Evolutionary conservation across 2,329 filamentous ascomycete genomes (phyloP), one percentile per base, ranked within the genome.

Genomic region (Trichoderma sp.): DNA sequence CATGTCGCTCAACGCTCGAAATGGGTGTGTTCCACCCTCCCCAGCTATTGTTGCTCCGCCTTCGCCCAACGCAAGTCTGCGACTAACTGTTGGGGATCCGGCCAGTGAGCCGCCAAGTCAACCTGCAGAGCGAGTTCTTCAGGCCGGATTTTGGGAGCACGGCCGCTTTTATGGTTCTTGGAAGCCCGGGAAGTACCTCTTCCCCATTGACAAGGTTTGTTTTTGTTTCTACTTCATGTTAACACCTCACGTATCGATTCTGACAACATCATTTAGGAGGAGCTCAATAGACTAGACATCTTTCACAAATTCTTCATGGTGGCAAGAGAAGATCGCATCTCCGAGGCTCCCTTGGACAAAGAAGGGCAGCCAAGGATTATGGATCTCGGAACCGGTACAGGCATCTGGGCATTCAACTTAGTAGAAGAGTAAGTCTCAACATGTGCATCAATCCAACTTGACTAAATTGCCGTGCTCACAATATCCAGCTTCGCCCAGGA

Each of bases 371-470:
- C 77, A 34, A 81, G 83, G 65, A 85, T 92, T 62, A 78, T 92
- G 55, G 90, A 92, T 77, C 79, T 97, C 68, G 95, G 94, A 55
- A 95, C 92, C 74, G 95, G 95, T 23, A 97, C 94, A 1, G 94
- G 94, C 50, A 95, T 97, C 73, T 98, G 95, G 95, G 89, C 92
- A 53, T 93, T 97, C 76, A 92, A 95, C 75, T 92, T 97, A 82
- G 92, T 92, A 74, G 90, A 82, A 74, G 74, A 92, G 88, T 93
- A 84, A 83, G 89, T 80, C 20, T 30, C 8, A 36, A n/a, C 39
- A 70, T 23, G 13, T 23, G 20, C 20, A 7, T 28, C 58, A 47
- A 1, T 68, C 3, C 13, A 15, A n/a, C 15, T 1, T 6, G 23
- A 17, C 12, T 12, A 4, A 34, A 13, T 36, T 4, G 28, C 62